Conservation (phyloP, 1,284 basidiomycete genomes). For the Leucoagaricus sp. region DNA sequence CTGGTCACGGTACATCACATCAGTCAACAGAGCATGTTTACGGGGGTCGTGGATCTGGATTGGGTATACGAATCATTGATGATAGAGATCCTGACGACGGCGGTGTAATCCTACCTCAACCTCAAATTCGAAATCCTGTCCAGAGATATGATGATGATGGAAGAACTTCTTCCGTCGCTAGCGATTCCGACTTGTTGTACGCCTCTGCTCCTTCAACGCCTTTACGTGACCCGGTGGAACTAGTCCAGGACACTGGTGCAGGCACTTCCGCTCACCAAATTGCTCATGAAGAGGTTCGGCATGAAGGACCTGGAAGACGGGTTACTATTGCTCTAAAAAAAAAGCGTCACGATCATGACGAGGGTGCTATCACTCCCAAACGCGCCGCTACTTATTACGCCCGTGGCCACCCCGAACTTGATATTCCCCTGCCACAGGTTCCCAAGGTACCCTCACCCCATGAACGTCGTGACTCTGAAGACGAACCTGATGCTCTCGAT, state of each 20-base stretch:
- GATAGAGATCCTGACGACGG: constrained; percentile 6
- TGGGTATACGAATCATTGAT: constrained; percentile 7
- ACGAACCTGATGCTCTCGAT: neutral
- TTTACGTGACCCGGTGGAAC: neutral
- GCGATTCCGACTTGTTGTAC: constrained; percentile 10
- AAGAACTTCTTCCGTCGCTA: neutral
- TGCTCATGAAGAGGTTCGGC: neutral
- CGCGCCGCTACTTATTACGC: neutral
- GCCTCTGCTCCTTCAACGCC: constrained; percentile 12
- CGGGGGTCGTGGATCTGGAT: constrained; percentile 6
- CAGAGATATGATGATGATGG: constrained; percentile 2
- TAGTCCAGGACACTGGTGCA: neutral
- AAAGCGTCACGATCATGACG: neutral
- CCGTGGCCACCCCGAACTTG: neutral
- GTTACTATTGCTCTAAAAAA: neutral
- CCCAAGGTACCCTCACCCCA: neutral
- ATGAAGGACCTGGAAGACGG: neutral
- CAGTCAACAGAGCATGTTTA: neutral
- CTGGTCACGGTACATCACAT: neutral
- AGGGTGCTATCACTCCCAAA: neutral
- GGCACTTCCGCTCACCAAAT: neutral
- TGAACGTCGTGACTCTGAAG: neutral
- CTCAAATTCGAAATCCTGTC: neutral
- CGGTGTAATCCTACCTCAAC: no score
- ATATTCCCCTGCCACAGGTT: neutral